phyloP scores from a whole-genome alignment of 768 basidiomycete genomes.

The Boletus vinaceobasis region DNA sequence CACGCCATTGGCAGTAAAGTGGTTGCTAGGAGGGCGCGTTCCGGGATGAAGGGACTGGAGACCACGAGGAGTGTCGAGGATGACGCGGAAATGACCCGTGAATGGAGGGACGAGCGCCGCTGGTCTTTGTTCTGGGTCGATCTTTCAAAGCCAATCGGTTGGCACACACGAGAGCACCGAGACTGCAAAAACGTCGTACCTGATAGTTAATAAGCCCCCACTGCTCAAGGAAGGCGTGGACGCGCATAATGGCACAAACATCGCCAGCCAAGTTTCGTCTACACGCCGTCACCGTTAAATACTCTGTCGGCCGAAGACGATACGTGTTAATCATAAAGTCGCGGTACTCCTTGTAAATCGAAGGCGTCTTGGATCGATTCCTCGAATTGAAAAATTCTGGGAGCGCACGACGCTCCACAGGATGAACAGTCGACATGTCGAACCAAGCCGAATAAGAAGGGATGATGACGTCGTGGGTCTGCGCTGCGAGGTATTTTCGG shows the following conservation, averaged over 20 bases:
- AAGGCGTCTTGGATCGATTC: conserved; percentile 92
- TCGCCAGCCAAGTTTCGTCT: conserved; percentile 95
- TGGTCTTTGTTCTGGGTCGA: conserved; percentile 95
- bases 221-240: conserved; percentile 97
- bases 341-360: conserved; percentile 98
- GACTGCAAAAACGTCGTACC: conserved; percentile 42
- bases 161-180: not conserved
- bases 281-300: conserved; percentile 96
- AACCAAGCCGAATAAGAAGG: conserved; percentile 99
- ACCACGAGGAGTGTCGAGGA: conserved; percentile 94
- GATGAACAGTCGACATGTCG: conserved; percentile 89
- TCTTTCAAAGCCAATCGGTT: conserved; percentile 46
- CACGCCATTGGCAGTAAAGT: conserved; percentile 47
- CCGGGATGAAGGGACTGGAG: conserved; percentile 91
- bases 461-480: conserved; percentile 95
- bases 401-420: conserved; percentile 86
- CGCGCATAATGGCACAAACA: conserved; percentile 97
- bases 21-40: conserved; percentile 51
- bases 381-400: conserved; percentile 98
- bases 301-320: conserved; percentile 88
- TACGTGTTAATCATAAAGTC: conserved; percentile 99
- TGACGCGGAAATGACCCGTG: conserved; percentile 97
- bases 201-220: conserved; percentile 99
- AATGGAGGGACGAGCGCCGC: conserved; percentile 94
- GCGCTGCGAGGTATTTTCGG: conserved; percentile 91